Base-by-base conservation (phyloP, 257 asterid species). In the Dorcoceras hygrometricum region DNA sequence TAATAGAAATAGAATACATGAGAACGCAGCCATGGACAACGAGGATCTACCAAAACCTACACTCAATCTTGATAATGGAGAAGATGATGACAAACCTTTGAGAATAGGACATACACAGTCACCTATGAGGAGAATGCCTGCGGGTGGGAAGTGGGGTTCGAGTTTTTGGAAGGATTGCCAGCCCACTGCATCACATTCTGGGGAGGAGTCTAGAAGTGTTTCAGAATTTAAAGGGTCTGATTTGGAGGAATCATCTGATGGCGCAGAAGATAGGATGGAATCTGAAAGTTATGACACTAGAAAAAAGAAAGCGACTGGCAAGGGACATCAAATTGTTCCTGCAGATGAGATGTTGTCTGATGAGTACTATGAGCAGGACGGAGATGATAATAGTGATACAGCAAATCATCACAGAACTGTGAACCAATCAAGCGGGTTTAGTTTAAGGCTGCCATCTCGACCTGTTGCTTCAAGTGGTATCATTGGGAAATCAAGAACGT, bases 341-440 rank as follows among this genome's bases (percentile, higher is more conserved):
- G 90, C 79, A 2, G 98, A 94, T 77, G 99, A 94, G 73, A 88
- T 91, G 98, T 73, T 86, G 77, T 93, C 98, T 50, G 99, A 94
- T 77, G 99, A 94, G 78, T 94, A 94, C 82, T 94, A 94, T 54
- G 98, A 90, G 82, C 98, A 86, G 87, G 98, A 94, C 63, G 96
- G 95, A 51, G 94, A 90, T 79, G 95, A 90, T 62, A 89, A 75
- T 48, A 84, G 82, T 31, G 96, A 90, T 75, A 75, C 95, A 20
- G 62, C 77, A 74, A 87, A 80, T 79, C 89, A 84, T 79, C 86
- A 68, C 55, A 77, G 87, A 77, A 77, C 76, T 57, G 60, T 54
- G 67, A 90, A 85, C 67, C 79, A 75, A 54, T 63, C 93, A 32
- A 74, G 84, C 68, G 74, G 92, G 60, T 81, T 74, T 76, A 73